Evolutionary conservation across 2,329 filamentous ascomycete species (phyloP).

Genomic region (Myriosclerotinia scirpicola): DNA sequence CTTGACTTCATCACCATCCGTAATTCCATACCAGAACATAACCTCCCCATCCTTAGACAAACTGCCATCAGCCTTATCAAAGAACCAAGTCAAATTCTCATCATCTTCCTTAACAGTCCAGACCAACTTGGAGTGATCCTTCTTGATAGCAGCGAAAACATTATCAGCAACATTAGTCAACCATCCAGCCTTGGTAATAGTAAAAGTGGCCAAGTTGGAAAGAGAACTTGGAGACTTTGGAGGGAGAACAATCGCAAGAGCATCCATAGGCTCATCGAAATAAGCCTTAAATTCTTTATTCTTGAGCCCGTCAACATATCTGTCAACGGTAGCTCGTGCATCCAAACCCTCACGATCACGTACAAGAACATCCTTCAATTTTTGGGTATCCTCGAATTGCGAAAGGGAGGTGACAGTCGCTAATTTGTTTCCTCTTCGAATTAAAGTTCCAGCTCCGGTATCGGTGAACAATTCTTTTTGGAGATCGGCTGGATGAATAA

Average conservation of each 20-base stretch:
- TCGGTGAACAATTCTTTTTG: constrained; percentile 98
- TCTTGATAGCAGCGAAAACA: constrained; percentile 89
- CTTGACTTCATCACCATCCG: constrained; percentile 76
- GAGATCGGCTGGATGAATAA: constrained; percentile 93
- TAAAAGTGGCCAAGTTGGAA: constrained; percentile 84
- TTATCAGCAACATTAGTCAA: constrained; percentile 93
- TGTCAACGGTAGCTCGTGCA: constrained; percentile 78
- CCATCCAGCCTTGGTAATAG: constrained; percentile 93
- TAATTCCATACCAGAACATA: constrained; percentile 87
- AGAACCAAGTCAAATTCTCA: constrained; percentile 97
- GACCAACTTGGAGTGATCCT: constrained; percentile 84
- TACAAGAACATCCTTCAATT: constrained; percentile 79
- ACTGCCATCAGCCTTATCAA: constrained; percentile 93
- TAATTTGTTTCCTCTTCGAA: constrained; percentile 88
- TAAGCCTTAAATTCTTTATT: constrained; percentile 85
- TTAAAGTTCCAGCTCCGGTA: constrained; percentile 89
- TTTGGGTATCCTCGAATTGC: constrained; percentile 73
- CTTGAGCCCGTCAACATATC: constrained; percentile 78
- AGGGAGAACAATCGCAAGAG: constrained; percentile 83
- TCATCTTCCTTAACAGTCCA: constrained; percentile 98
- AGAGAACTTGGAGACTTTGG: constrained; percentile 64
- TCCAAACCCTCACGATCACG: constrained; percentile 80
- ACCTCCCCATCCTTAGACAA: constrained; percentile 83
- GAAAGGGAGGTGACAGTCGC: constrained; percentile 68
- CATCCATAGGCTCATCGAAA: constrained; percentile 92